Evolutionary conservation across 768 basidiomycete genomes (phyloP).

Genomic region (Rickenella mellea): DNA sequence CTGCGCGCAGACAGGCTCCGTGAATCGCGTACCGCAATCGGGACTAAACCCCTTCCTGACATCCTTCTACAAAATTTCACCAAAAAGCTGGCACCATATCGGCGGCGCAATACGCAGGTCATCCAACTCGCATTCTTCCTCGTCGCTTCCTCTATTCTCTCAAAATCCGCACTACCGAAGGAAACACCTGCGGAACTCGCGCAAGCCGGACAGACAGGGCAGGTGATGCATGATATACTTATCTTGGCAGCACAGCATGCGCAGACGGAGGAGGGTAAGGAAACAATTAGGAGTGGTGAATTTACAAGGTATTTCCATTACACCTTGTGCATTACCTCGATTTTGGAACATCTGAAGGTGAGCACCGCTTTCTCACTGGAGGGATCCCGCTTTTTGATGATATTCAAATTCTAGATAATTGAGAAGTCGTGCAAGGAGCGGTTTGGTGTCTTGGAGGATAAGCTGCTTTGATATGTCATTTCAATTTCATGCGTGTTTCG

Average conservation of each 20-base stretch:
- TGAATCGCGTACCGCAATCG: slow-evolving; percentile 10
- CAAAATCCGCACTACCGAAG: slow-evolving; percentile 15
- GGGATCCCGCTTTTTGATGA: too few relatives aligned
- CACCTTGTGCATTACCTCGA: slow-evolving; percentile 7
- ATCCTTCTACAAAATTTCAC: slow-evolving; percentile 12
- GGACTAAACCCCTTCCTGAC: slow-evolving; percentile 9
- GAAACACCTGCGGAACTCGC: slow-evolving; percentile 8
- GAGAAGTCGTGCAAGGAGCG: too few relatives aligned
- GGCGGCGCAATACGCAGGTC: slow-evolving; percentile 9
- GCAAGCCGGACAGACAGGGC: neutral
- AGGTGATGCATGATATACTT: slow-evolving; percentile 5
- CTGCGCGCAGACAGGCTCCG: slow-evolving; percentile 10
- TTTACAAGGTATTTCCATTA: slow-evolving; percentile 13
- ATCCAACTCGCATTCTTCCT: slow-evolving; percentile 10
- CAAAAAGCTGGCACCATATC: slow-evolving; percentile 12
- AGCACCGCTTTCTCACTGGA: too few relatives aligned
- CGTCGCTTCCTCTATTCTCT: slow-evolving; percentile 11
- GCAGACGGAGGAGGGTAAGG: slow-evolving; percentile 11
- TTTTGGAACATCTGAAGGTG: slow-evolving; percentile 5
- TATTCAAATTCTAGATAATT: too few relatives aligned
- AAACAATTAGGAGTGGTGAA: slow-evolving; percentile 9
- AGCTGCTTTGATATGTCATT: too few relatives aligned
- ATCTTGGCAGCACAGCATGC: slow-evolving; percentile 12
- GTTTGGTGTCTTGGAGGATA: too few relatives aligned
- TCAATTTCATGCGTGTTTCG: too few relatives aligned